A percentile compares a stretch with the other conserved stretches of the same genome.
Conservation (phyloP, 164 flowering plant species). For the Magnolia changhungtana region DNA sequence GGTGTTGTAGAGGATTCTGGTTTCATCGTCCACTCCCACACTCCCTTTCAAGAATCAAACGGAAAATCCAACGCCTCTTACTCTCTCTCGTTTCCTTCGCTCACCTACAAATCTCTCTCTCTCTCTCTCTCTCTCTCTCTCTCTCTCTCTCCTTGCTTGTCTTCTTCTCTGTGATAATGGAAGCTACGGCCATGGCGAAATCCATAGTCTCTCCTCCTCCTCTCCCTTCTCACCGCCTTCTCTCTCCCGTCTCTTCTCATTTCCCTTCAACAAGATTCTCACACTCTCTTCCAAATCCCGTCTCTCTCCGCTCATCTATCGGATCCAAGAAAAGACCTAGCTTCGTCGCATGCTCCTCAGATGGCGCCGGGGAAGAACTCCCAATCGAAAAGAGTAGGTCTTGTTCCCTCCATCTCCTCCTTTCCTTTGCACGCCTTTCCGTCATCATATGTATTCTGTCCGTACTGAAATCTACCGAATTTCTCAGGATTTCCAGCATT, state of each 20-base stretch:
- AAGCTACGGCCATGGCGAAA: constrained; percentile 17
- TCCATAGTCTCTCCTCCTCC: constrained; percentile 7
- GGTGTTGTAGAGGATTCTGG: too few species aligned
- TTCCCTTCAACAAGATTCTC: not conserved
- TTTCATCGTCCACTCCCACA: too few species aligned
- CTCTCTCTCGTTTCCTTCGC: not conserved
- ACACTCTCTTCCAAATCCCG: constrained; percentile 10
- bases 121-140: not conserved
- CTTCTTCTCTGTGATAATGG: constrained; percentile 10
- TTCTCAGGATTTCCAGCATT: constrained; percentile 60
- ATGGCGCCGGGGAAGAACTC: constrained; percentile 11
- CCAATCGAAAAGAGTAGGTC: constrained; percentile 32
- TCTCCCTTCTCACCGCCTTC: not conserved
- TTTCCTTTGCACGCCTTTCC: not conserved
- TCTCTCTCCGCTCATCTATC: not conserved
- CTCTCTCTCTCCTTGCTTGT: not conserved
- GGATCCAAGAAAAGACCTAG: not conserved
- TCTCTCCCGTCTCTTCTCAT: not conserved
- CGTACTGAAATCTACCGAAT: not conserved
- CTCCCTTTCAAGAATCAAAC: too few species aligned
- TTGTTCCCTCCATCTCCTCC: not conserved
- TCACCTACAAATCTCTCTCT: not conserved
- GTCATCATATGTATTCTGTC: not conserved
- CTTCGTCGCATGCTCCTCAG: constrained; percentile 9
- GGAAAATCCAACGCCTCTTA: not conserved